Base-by-base conservation (phyloP, 371 early-diverging fungal species). In the Mortierella sp. region DNA sequence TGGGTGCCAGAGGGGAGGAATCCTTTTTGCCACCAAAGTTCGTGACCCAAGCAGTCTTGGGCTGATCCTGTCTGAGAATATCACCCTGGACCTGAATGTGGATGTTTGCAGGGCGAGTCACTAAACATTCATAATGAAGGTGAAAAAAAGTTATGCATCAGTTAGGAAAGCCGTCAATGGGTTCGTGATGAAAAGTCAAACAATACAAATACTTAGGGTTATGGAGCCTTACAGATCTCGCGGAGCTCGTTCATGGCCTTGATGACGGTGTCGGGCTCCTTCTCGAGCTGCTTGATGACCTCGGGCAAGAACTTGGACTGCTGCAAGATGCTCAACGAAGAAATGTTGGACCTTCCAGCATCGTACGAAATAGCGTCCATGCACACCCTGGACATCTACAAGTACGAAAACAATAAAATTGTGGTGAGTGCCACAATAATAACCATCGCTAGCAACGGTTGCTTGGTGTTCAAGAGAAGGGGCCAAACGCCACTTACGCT, bases 41-140 rank as follows among this genome's bases (percentile, higher is more conserved):
- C 56, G 88, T 87, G 65, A 88, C 48, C 89, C 87, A 94, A 0
- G 89, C 84, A 0, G 88, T 88, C 72, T 90, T 89, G 38, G 94
- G 94, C 1, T 80, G 65, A 38, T 85, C 75, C 2, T 93, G 83
- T 54, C 89, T 90, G 63, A 92, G 75, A 56, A 94, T 90, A 80
- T 93, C 84, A 72, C 94, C 93, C 27, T 89, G 88, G 27, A 94
- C 92, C 83, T 94, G 94, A 29, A 94, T 82, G 55, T 92, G 90
- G 65, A 93, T 85, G 75, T 93, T 93, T 71, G 90, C 83, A 10
- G 94, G 92, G 16, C 82, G 75, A 51, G 91, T 90, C 72, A 94
- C 93, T 92, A 76, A n/a, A 68, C 41, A 75, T 18, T 44, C 46
- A 12, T 4, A 27, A 2, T 58, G 41, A 32, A 21, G 16, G 21